phyloP scores from a whole-genome alignment of 805 yeast species.

The Torulaspora delbrueckii region DNA sequence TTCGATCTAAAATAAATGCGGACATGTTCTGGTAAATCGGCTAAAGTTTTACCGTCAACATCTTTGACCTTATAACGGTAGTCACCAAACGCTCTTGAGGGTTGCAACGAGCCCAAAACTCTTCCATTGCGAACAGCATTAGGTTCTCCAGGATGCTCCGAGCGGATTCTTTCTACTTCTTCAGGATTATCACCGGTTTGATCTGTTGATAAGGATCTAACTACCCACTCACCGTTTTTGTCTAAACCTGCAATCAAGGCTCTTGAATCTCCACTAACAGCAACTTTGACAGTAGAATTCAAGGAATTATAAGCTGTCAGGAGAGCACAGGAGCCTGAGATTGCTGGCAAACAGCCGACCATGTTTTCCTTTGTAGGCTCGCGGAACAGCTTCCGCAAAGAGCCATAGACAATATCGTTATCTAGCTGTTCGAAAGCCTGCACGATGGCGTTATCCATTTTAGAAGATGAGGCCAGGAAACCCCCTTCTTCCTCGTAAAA shows the following conservation, averaged over 20 bases:
- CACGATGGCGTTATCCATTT: conserved; percentile 73
- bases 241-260: conserved; percentile 76
- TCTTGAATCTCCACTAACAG: conserved; percentile 94
- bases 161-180: conserved; percentile 75
- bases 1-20: conserved; percentile 76
- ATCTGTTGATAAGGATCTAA: conserved; percentile 77
- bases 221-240: conserved; percentile 74
- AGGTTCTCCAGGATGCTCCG: conserved; percentile 90
- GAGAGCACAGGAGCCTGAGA: conserved; percentile 92
- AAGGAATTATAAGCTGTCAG: conserved; percentile 80
- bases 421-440: conserved; percentile 79
- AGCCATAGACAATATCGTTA: conserved; percentile 75
- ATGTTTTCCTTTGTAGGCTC: conserved; percentile 56
- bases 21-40: conserved; percentile 68
- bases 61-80: conserved; percentile 84
- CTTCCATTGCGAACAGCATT: conserved; percentile 81
- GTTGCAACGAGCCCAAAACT: conserved; percentile 88
- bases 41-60: conserved; percentile 38
- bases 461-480: conserved; percentile 52
- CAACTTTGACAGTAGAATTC: conserved; percentile 69
- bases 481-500: conserved; percentile 37
- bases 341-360: conserved; percentile 79
- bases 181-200: conserved; percentile 90
- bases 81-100: conserved; percentile 95
- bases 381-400: conserved; percentile 62